These are phyloP conservation scores for Boletus semigastroideus DNA, from an alignment of 1,284 basidiomycete genomes.

Conservation along the genomic window DNA sequence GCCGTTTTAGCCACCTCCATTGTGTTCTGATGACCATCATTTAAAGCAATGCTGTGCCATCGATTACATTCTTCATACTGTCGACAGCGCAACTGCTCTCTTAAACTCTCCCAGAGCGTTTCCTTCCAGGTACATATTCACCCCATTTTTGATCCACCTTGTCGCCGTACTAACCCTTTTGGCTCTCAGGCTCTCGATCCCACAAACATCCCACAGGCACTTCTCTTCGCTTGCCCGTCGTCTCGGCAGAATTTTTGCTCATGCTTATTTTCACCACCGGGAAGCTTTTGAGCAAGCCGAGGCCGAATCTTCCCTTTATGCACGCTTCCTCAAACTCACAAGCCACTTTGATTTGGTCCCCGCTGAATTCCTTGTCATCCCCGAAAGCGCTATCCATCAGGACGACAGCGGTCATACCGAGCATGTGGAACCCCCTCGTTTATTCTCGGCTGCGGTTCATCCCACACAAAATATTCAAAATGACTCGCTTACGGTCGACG, in stretches of 20 bases:
- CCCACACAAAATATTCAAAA: conserved; percentile 24
- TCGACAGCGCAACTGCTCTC: conserved; percentile 92
- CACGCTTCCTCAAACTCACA: conserved; percentile 85
- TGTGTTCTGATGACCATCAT: conserved; percentile 9
- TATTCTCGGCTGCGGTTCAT: conserved; percentile 47
- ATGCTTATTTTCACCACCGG: conserved; percentile 92
- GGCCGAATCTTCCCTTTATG: conserved; percentile 88
- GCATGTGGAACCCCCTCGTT: conserved; percentile 46
- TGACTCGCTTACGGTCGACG: conserved; percentile 19
- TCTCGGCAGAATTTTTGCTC: conserved; percentile 92
- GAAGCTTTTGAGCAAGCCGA: conserved; percentile 90
- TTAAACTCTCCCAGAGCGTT: conserved; percentile 91
- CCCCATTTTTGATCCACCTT: conserved; percentile 21
- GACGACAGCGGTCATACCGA: conserved; percentile 30
- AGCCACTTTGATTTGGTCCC: conserved; percentile 82
- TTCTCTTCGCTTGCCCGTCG: conserved; percentile 87
- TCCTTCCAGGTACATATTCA: conserved; percentile 69
- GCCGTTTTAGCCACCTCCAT: not conserved
- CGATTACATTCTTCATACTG: conserved; percentile 94
- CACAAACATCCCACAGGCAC: conserved; percentile 78
- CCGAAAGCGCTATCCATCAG: conserved; percentile 39
- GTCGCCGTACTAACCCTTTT: conserved; percentile 19
- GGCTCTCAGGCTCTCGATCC: conserved; percentile 68
- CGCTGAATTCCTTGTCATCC: conserved; percentile 80
- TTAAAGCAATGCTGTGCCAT: conserved; percentile 90